phyloP scores from a whole-genome alignment of 345 rosid species.

The Brassica carinata region DNA sequence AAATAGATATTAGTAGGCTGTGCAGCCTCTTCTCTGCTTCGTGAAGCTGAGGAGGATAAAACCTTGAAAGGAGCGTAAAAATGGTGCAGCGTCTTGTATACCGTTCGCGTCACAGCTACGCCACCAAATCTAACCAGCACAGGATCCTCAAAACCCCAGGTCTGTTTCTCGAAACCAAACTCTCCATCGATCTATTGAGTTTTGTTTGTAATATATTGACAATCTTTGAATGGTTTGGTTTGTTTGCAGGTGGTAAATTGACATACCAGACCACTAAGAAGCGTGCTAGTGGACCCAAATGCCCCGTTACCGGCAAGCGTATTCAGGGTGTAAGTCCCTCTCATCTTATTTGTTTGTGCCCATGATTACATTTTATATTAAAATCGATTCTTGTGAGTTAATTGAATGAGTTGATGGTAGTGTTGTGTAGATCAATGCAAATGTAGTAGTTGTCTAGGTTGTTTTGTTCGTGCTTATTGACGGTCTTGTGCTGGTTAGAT shows the following conservation, averaged over 20 bases:
- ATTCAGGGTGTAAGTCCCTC: slow-evolving; percentile 75
- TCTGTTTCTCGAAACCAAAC: slow-evolving; percentile 21
- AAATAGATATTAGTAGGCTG: neutral
- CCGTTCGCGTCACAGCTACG: slow-evolving; percentile 90
- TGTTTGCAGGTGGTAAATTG: slow-evolving; percentile 73
- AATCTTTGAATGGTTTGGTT: neutral
- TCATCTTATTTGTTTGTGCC: neutral
- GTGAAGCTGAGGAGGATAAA: slow-evolving; percentile 37
- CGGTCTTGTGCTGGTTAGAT: slow-evolving; percentile 56
- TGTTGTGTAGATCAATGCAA: neutral
- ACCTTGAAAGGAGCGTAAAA: slow-evolving; percentile 43
- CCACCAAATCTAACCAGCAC: slow-evolving; percentile 95
- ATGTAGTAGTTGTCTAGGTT: neutral
- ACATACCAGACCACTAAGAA: slow-evolving; percentile 89
- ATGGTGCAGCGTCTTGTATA: slow-evolving; percentile 97
- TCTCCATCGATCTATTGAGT: neutral
- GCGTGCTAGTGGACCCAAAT: slow-evolving; percentile 83
- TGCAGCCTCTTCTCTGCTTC: slow-evolving; percentile 21
- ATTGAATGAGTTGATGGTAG: neutral
- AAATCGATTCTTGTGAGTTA: neutral
- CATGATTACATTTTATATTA: neutral
- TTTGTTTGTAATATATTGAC: neutral
- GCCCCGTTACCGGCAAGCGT: slow-evolving; percentile 90
- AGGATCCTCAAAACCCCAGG: slow-evolving; percentile 92
- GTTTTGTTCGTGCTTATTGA: slow-evolving; percentile 16